These are phyloP conservation scores for Paraconiothyrium brasiliense DNA, from an alignment of 2,329 filamentous ascomycete species.

Conservation along the genomic window DNA sequence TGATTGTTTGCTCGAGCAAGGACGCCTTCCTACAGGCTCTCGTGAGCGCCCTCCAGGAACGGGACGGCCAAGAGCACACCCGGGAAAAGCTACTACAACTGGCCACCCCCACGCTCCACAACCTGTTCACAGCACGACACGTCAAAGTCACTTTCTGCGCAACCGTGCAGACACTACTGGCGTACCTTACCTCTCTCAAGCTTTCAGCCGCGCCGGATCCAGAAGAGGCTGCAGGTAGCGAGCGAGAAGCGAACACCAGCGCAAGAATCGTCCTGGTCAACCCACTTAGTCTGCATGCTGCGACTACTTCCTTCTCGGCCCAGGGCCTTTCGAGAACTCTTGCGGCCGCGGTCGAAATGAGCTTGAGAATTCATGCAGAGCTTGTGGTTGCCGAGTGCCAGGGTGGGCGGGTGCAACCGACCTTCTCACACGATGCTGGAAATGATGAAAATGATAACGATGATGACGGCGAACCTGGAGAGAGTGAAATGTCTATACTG, in stretches of 20 bases:
- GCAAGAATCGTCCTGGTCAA: slow-evolving; percentile 69
- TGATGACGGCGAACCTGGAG: not conserved
- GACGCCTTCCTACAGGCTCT: slow-evolving; percentile 72
- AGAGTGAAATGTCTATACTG: slow-evolving; percentile 54
- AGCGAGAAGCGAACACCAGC: slow-evolving; percentile 16
- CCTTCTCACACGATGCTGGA: not conserved
- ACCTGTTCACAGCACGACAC: slow-evolving; percentile 73
- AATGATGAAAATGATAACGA: slow-evolving; percentile 52
- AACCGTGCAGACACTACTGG: slow-evolving; percentile 79
- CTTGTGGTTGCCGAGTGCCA: slow-evolving; percentile 56
- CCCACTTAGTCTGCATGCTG: slow-evolving; percentile 70
- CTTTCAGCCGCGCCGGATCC: not conserved
- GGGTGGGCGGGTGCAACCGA: slow-evolving; percentile 13
- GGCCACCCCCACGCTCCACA: slow-evolving; percentile 71
- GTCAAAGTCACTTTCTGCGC: slow-evolving; percentile 77
- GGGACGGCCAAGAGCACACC: slow-evolving; percentile 13
- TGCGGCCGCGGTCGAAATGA: slow-evolving; percentile 71
- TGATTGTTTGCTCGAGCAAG: slow-evolving; percentile 76
- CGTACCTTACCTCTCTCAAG: slow-evolving; percentile 71
- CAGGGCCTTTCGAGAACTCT: slow-evolving; percentile 73
- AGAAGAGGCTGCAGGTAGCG: slow-evolving; percentile 20
- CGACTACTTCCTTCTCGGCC: slow-evolving; percentile 77
- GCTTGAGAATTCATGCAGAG: slow-evolving; percentile 47
- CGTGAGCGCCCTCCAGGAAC: slow-evolving; percentile 55
- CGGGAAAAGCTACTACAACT: slow-evolving; percentile 50